Evolutionary conservation across 2,329 filamentous ascomycete genomes (phyloP), one percentile per base, ranked within the genome.

Genomic region (Westerdykella aurantiaca): DNA sequence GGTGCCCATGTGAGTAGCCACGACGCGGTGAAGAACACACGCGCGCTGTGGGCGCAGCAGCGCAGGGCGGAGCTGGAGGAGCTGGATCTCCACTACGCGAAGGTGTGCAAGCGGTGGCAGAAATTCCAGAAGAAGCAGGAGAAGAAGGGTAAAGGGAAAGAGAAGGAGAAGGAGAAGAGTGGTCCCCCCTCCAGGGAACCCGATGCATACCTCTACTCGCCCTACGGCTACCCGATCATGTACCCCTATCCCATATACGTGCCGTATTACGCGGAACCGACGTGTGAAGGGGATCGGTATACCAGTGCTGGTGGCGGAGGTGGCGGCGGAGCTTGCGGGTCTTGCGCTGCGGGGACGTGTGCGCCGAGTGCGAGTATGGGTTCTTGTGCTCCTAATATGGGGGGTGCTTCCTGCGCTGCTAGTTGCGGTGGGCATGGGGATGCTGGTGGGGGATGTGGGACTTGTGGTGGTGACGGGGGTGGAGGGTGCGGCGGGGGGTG

Each of bases 1-100:
- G 80, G 78, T 16, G 77, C 82, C 0, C 86, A 91, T 59, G 83
- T 91, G 49, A 86, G 82, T 0, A 75, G 83, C 0, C 86, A 91
- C 70, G 88, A 82, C 55, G 77, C 85, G 1, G 79, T 88, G 6
- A 66, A 66, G 5, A 55, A 48, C 10, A 5, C 7, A 29, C 9
- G 25, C 11, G 53, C 52, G 2, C 41, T 25, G 17, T 4, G 60
- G 48, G 40, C 43, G 2, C 41, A 37, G 17, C 43, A 51, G 35
- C 42, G 46, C 4, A 23, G 49, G 5, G 14, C 37, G 5, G 50
- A 70, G 41, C 71, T 48, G 40, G 66, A 58, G 1, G 69, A 72
- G 14, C 61, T 80, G 0, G 78, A 84, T 22, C 66, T 67, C 4
- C 75, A 78, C 25, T 87, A 87, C 60, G 61, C 71, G 34, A 67